A percentile compares a stretch with the other conserved stretches of the same genome.
Conservation (phyloP, 2,329 filamentous ascomycete species). For the Ophiostoma sp. region DNA sequence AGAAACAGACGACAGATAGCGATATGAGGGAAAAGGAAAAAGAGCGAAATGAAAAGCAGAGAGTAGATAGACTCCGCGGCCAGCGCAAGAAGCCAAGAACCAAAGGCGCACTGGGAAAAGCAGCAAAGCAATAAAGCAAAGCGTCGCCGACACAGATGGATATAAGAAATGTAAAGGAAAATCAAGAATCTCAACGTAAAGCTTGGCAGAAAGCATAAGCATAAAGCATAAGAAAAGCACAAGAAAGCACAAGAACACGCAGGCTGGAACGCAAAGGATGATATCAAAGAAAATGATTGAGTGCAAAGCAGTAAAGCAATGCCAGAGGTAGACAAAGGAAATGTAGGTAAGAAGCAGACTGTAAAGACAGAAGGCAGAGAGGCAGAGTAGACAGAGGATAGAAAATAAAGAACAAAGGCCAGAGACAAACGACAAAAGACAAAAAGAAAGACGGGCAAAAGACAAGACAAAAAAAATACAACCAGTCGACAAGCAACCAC, state of each 20-base stretch:
- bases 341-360: not conserved
- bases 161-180: not conserved
- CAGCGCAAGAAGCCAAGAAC: not conserved
- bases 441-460: not conserved
- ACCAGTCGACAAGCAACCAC: not conserved
- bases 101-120: not conserved
- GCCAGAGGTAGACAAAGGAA: conserved; percentile 7
- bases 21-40: not conserved
- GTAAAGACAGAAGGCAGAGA: not conserved
- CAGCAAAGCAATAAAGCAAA: not conserved
- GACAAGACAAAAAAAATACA: not conserved
- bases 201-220: not conserved
- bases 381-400: not conserved
- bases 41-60: not conserved
- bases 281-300: conserved; percentile 9
- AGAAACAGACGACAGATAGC: not conserved
- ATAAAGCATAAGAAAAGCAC: not conserved
- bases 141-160: not conserved
- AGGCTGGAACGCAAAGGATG: not conserved
- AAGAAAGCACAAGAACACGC: not conserved
- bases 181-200: not conserved
- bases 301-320: not conserved
- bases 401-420: not conserved
- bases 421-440: not conserved
- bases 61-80: not conserved